Evolutionary conservation across 129 eudicot species (phyloP), one percentile per base, ranked within the genome.

Genomic region (Dittrichia graveolens): DNA sequence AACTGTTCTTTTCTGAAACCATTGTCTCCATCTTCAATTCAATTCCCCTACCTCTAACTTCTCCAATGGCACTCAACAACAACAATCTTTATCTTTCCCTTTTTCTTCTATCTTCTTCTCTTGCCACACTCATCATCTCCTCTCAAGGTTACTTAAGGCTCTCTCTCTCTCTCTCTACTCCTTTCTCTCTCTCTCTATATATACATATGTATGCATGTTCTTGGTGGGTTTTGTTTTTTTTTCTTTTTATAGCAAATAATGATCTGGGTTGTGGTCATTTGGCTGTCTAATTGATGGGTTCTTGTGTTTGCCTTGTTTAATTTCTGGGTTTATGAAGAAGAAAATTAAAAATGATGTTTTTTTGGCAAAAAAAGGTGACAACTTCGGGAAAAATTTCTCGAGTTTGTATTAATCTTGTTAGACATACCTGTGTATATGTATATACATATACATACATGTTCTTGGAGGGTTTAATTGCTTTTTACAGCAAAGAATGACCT

Each of bases 11-110:
- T 61, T 41, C 83, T 44, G 71, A 43, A 41, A 5, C 44, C 45
- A 59, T 64, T 73, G 77, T 74, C 84, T 61, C 66, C 61, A 52
- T 66, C 73, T 39, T 24, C 31, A 24, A 24, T 24, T 24, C 31
- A 24, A 24, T 24, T 59, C 75, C 72, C 54, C 83, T 34, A 55
- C 81, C 76, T 67, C 69, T 52, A 10, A 74, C 72, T 47, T 47
- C 58, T 71, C 79, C 75, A 79, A 85, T 90, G 96, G 89, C 94
- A 80, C 78, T 70, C 14, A 67, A 45, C 7, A 59, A 16, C 38
- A 65, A 73, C 44, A 55, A 71, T 13, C 58, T 47, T 16, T 65
- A 55, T 62, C 72, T 81, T 77, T 11, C 48, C 34, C 3, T 65
- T 49, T 76, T 79, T 78, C 67, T 87, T 55, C 75, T 87, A 7